Conservation (phyloP, 164 flowering plant species). For the Stephania cephalantha region DNA sequence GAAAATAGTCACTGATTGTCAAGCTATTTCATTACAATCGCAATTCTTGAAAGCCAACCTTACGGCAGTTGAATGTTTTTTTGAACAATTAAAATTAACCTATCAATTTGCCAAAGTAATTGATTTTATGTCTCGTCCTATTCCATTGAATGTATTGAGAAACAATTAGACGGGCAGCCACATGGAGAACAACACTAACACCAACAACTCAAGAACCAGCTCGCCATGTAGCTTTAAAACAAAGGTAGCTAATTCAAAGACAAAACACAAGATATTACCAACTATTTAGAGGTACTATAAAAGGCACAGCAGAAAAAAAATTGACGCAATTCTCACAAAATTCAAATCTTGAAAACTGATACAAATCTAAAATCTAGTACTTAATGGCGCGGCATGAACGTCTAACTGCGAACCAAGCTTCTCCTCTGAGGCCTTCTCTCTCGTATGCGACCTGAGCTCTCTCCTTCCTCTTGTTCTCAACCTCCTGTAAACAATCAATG, state of each 20-base stretch:
- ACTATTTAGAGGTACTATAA: neutral
- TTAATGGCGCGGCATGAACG: slow-evolving; percentile 4
- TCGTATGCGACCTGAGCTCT: slow-evolving; percentile 11
- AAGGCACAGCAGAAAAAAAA: neutral
- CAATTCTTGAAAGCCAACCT: no score
- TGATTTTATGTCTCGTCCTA: no score
- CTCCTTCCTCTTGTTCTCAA: slow-evolving; percentile 15
- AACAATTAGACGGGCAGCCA: no score
- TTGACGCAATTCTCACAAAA: neutral
- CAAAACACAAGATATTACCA: neutral
- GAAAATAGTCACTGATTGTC: no score
- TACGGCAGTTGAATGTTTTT: no score
- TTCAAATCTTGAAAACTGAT: neutral
- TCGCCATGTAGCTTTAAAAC: neutral
- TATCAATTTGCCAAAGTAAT: no score
- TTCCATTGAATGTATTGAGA: no score
- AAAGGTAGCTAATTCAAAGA: neutral
- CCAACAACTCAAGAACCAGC: no score
- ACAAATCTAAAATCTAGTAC: slow-evolving; percentile 1
- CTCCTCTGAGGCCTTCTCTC: slow-evolving; percentile 10
- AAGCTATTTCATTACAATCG: no score
- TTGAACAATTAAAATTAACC: no score
- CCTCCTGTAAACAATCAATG: neutral
- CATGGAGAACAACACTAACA: no score
- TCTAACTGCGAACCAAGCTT: slow-evolving; percentile 9